Evolutionary conservation across 2,329 filamentous ascomycete species (phyloP), one percentile per base, ranked within the genome.

Genomic region (Colletotrichum sp.): DNA sequence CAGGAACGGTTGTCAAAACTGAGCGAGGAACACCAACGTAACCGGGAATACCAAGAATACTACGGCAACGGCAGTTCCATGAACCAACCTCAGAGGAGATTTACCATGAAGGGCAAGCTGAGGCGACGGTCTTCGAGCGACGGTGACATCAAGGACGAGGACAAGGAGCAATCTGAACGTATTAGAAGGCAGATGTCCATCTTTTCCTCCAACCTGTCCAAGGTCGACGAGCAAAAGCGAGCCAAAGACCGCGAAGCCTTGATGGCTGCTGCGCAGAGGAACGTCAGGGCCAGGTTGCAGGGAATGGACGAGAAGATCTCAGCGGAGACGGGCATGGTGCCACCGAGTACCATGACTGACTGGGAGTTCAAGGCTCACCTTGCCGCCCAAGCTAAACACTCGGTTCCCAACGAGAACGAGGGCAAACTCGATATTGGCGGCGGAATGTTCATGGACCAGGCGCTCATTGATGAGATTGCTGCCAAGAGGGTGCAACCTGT

Each of bases 221-320:
- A 93, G 78, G 91, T 95, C 2, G 95, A 97, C 80, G 89, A 90
- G 71, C 91, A 93, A 80, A 96, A 96, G 84, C 91, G 94, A 57
- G 89, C 93, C 75, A 89, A 91, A 59, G 96, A 98, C 79, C 93
- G 95, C 15, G 94, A 94, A 71, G 89, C 90, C 3, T 87, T 99
- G 2, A 88, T 98, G 78, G 94, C 94, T 12, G 92, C 93, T 5
- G 96, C 96, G 3, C 94, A 96, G 81, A 92, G 94, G 60, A 98
- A 98, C 79, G 96, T 98, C n/a, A 92, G 93, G 78, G 92, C 93
- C 24, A 92, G 91, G 57, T 90, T 98, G 79, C 92, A 94, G 77
- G 91, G 90, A 55, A 96, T 98, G 88, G 96, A 99, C 76, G 92
- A 96, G 82, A 93, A 92, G 80, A 91, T 98, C 15, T 95, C 93